Percentiles rank a stretch among this genome's conserved stretches.
phyloP scores from a whole-genome alignment of 495 filamentous ascomycete species.

The Gamarada debralockiae region DNA sequence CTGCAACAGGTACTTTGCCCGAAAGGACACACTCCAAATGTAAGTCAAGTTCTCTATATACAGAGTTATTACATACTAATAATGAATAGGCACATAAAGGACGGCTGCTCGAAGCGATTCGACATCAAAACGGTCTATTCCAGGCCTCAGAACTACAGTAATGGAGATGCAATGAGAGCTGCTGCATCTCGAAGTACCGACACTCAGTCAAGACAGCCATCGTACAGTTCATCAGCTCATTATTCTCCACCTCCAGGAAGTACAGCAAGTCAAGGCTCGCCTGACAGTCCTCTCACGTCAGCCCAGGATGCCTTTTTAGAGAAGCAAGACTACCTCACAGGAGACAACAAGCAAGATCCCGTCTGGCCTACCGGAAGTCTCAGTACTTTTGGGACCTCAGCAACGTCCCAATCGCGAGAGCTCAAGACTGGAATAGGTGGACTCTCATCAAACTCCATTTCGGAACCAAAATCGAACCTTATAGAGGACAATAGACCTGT shows the following conservation, averaged over 20 bases:
- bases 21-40: constrained; percentile 82
- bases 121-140: constrained; percentile 37
- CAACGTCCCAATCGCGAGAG: too few species aligned
- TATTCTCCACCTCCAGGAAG: constrained; percentile 14
- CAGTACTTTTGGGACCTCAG: too few species aligned
- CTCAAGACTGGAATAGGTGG: too few species aligned
- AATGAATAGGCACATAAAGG: constrained; percentile 66
- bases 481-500: too few species aligned
- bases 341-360: constrained; percentile 11
- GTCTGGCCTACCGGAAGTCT: constrained; percentile 17
- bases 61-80: constrained; percentile 8
- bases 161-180: constrained; percentile 7
- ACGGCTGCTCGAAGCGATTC: constrained; percentile 72
- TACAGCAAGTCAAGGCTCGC: constrained; percentile 4
- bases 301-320: constrained; percentile 15
- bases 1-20: constrained; percentile 69
- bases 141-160: constrained; percentile 17
- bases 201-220: constrained; percentile 13
- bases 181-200: constrained; percentile 5
- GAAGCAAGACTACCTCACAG: constrained; percentile 15
- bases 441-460: too few species aligned
- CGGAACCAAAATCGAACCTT: too few species aligned
- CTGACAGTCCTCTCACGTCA: constrained; percentile 20
- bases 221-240: constrained; percentile 21
- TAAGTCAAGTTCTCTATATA: constrained; percentile 30